A percentile compares a stretch with the other conserved stretches of the same genome.
Evolutionary conservation across 2,329 filamentous ascomycete species (phyloP).

Genomic region (Trichoderma pleuroti): DNA sequence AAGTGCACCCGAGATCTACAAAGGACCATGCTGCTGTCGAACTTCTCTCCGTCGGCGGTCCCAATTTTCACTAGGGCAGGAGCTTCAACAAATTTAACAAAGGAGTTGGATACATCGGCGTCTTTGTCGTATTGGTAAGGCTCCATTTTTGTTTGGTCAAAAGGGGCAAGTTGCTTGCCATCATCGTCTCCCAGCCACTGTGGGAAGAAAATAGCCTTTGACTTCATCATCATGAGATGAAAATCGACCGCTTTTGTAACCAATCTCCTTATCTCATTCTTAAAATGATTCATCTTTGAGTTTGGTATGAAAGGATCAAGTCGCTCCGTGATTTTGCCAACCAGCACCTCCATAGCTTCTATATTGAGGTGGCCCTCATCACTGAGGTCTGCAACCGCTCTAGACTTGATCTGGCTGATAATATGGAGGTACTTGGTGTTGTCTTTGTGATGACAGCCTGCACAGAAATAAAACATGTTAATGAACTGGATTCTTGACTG

Average conservation of each 20-base stretch:
- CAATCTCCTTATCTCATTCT: not conserved
- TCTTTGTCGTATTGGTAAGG: not conserved
- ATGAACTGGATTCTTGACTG: not conserved
- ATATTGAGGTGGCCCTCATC: not conserved
- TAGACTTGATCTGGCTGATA: conserved; percentile 3
- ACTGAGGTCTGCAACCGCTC: not conserved
- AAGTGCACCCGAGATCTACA: conserved; percentile 2
- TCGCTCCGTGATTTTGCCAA: not conserved
- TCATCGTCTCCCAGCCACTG: not conserved
- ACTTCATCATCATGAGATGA: conserved; percentile 5
- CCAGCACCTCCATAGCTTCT: not conserved
- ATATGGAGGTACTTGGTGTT: not conserved
- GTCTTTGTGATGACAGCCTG: not conserved
- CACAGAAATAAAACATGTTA: not conserved
- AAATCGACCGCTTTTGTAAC: not conserved
- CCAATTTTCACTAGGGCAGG: conserved; percentile 21
- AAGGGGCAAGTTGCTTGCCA: not conserved
- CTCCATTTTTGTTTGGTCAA: not conserved
- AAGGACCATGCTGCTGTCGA: conserved; percentile 9
- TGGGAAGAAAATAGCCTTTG: not conserved
- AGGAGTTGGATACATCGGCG: not conserved
- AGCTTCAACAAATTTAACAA: conserved; percentile 2
- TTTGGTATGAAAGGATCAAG: not conserved
- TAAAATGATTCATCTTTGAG: not conserved
- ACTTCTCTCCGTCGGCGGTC: conserved; percentile 20